phyloP scores from a whole-genome alignment of 192 early-diverging fungal genomes.

The Funneliformis geosporum region DNA sequence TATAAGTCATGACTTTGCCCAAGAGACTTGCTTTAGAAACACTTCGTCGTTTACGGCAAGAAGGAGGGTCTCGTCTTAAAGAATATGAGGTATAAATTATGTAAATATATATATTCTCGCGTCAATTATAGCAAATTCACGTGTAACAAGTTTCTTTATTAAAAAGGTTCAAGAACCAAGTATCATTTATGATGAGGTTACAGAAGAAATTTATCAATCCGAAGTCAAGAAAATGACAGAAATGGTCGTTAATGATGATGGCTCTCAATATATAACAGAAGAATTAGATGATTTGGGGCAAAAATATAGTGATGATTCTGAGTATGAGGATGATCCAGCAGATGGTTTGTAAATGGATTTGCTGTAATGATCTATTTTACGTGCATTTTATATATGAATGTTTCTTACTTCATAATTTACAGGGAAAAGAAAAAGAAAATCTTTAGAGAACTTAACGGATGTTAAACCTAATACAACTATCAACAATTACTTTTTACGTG shows the following conservation, averaged over 20 bases:
- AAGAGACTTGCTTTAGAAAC: neutral
- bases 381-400: slow-evolving; percentile 35
- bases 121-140: neutral
- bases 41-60: slow-evolving; percentile 2
- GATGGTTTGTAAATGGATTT: slow-evolving; percentile 22
- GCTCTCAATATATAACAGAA: slow-evolving; percentile 62
- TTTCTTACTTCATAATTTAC: neutral
- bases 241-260: slow-evolving; percentile 69
- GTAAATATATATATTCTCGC: neutral
- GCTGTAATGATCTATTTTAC: neutral
- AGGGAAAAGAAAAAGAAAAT: slow-evolving; percentile 39
- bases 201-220: slow-evolving; percentile 58
- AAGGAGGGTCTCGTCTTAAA: slow-evolving; percentile 12
- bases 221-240: slow-evolving; percentile 41
- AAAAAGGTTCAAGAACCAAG: slow-evolving; percentile 42
- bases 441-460: neutral
- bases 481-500: neutral
- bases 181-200: slow-evolving; percentile 58
- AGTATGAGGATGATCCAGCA: slow-evolving; percentile 43
- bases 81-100: slow-evolving; percentile 15
- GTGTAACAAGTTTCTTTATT: neutral
- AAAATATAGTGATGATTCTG: slow-evolving; percentile 50
- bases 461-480: slow-evolving; percentile 29
- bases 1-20: neutral
- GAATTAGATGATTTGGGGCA: slow-evolving; percentile 55